Base-by-base conservation (phyloP, 179 eudicot species). In the Beta macrorhiza region DNA sequence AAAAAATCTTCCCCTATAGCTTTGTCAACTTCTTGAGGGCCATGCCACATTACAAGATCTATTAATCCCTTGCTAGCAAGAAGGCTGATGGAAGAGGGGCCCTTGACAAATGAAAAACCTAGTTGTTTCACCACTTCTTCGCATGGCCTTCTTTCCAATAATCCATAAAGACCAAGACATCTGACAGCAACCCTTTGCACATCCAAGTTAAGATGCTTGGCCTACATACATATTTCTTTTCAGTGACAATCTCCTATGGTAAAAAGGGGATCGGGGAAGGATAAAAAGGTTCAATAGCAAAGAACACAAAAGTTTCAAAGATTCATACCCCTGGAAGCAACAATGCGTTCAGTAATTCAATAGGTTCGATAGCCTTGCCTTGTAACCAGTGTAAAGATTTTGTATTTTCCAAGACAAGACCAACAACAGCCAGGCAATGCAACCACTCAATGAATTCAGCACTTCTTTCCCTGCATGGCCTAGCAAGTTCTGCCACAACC, bases 31-130 rank as follows among this genome's bases (percentile, higher is more conserved):
- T 89, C 97, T 74, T 92, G 91, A 58, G 92, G 95, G 22, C 95
- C 97, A 89, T 94, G 98, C 98, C 98, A 94, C 89, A 92, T 82
- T 78, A 89, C 90, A 89, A 94, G 95, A 90, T 97, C 99, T 68
- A 92, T 79, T 84, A 97, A 84, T 51, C 92, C 95, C 87, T 90
- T 91, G n/a, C 91, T 84, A 84, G 98, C 98, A 89, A 94, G 85
- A 72, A 84, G 74, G 80, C 91, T 84, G 32, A 91, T 83, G 64
- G 90, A 83, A 80, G 91, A 84, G 12, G 93, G 91, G 57, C 93
- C 97, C 84, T 90, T 89, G 75, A 87, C 82, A 80, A 92, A 94
- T 64, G 93, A 93, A 74, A 85, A 76, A 77, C 91, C 84, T 84
- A 97, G 82, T 86, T 94, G 98, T 82, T 88, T 94, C 76, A 92